Evolutionary conservation across 441 rosid species (phyloP), one percentile per base, ranked within the genome.

Genomic region (Arabidopsis hybrid): DNA sequence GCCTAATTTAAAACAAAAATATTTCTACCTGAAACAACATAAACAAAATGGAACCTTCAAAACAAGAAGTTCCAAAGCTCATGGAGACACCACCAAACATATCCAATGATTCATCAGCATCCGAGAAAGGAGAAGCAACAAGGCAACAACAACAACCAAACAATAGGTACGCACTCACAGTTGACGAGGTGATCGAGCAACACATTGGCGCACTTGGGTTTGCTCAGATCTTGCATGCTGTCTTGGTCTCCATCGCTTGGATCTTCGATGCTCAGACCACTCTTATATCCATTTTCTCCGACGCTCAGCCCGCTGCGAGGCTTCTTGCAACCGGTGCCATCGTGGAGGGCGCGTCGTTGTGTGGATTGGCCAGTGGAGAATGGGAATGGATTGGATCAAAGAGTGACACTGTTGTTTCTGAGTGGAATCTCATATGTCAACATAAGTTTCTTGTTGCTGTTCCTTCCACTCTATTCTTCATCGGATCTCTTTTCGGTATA

Each of bases 181-280:
- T 88, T 17, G 93, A 88, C 7, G 86, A 87, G 5, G 89, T 83
- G 65, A 50, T 86, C 18, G 92, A 91, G 49, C 74, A 66, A n/a
- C 81, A 89, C 78, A 76, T 88, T 0, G 95, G 95, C 32, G 58
- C 89, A 8, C 71, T 91, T 3, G 95, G 97, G 0, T 18, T 80
- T 2, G 80, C 88, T 35, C 97, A 91, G 78, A 29, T 89, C 40
- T 1, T 86, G 38, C 95, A 89, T 42, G 91, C 84, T 46, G 52
- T 88, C 3, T 61, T 91, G 71, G 93, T 85, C 14, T 89, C 93
- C 6, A 55, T 89, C 0, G 89, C 95, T 26, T 88, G 90, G 95
- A 61, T 83, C 43, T 88, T 91, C 12, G 90, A 89, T 75, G 81
- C 95, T 6, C 97, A 89, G 32, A 77, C 77, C 68, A 80, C 97